Percentiles rank a stretch among this genome's conserved stretches.
Conservation (phyloP, 352 stramenopile species). For the Aphanomyces euteiches region DNA sequence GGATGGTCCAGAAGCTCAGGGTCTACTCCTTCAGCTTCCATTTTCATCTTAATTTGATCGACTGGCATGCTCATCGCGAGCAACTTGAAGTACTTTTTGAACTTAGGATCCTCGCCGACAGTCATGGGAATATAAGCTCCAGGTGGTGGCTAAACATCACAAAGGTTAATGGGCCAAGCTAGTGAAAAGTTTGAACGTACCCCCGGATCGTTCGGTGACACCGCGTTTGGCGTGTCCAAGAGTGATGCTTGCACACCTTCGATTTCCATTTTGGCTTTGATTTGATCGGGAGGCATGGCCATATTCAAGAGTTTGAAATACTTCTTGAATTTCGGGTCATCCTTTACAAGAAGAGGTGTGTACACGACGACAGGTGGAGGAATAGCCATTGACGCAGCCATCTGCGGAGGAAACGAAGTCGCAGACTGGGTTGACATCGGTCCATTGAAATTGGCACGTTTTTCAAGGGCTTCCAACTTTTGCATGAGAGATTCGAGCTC, state of each 20-base stretch:
- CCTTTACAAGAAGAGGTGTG: constrained; percentile 57
- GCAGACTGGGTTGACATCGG: background rate
- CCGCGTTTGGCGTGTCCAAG: constrained; percentile 61
- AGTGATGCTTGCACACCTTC: constrained; percentile 60
- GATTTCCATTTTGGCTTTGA: constrained; percentile 74
- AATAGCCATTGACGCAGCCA: background rate
- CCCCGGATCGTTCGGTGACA: constrained; percentile 73
- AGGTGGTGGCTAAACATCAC: constrained; percentile 46
- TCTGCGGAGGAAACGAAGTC: constrained; percentile 3
- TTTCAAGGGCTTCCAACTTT: constrained; percentile 69
- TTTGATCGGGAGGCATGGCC: constrained; percentile 72
- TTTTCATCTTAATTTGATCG: constrained; percentile 84
- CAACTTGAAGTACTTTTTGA: constrained; percentile 86
- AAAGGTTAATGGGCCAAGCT: background rate
- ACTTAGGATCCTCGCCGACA: constrained; percentile 68
- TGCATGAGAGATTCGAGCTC: constrained; percentile 73
- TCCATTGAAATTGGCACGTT: constrained; percentile 37
- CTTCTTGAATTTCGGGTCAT: constrained; percentile 64
- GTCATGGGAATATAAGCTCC: constrained; percentile 65
- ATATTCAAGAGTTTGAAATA: constrained; percentile 85
- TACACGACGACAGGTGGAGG: constrained; percentile 38
- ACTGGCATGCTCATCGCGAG: constrained; percentile 77
- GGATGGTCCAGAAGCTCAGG: constrained; percentile 60
- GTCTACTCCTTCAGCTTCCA: constrained; percentile 75
- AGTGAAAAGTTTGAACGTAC: constrained; percentile 34